A percentile compares a stretch with the other conserved stretches of the same genome.
These are phyloP conservation scores for Eucalyptus camaldulensis DNA, from an alignment of 345 rosid genomes.

Conservation along the genomic window DNA sequence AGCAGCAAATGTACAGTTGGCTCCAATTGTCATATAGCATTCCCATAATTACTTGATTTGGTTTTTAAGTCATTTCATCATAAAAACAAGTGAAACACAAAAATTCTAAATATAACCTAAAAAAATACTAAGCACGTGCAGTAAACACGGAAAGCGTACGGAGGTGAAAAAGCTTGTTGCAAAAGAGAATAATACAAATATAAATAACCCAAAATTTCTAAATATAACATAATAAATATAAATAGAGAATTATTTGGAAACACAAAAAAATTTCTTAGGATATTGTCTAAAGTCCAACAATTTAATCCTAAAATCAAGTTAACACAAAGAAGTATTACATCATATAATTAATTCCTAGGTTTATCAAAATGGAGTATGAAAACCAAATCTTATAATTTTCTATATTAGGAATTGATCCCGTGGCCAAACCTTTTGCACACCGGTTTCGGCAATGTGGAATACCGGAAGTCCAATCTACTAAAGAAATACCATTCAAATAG, in stretches of 20 bases:
- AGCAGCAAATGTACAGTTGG: background rate
- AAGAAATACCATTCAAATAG: background rate
- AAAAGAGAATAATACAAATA: no score
- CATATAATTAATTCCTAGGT: fast-evolving
- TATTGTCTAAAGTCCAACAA: background rate
- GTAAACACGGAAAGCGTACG: fast-evolving
- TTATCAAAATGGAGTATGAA: no score
- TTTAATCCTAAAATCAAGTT: no score
- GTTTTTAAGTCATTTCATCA: background rate
- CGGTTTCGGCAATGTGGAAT: fast-evolving
- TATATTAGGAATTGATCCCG: no score
- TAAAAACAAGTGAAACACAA: no score
- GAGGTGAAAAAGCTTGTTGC: no score
- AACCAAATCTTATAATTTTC: no score
- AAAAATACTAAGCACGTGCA: no score
- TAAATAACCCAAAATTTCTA: no score
- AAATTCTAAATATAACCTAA: no score
- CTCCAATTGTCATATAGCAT: background rate
- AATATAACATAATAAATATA: no score
- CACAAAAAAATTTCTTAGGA: background rate
- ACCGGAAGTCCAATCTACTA: background rate
- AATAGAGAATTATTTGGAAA: background rate
- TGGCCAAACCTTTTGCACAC: background rate
- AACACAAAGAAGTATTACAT: background rate
- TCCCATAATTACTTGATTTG: background rate